Percentiles rank a stretch among this genome's conserved stretches.
Conservation (phyloP, 345 rosid species). For the Rhizophora mangle region DNA sequence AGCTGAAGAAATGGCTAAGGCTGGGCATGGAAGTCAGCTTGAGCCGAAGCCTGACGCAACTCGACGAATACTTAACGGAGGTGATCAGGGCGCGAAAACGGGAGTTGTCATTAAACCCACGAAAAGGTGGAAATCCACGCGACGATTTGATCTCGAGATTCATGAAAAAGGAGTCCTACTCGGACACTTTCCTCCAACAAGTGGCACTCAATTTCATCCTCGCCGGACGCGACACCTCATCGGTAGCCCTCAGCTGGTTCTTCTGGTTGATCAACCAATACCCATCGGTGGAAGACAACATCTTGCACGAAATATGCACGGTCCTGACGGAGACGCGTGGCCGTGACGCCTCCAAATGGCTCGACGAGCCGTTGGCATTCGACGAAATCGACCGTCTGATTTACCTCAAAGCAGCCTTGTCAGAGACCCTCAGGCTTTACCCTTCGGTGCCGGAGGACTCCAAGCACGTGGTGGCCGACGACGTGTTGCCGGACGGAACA, state of each 20-base stretch:
- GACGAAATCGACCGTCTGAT: slow-evolving; percentile 72
- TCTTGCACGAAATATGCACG: slow-evolving; percentile 55
- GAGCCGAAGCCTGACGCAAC: slow-evolving; percentile 66
- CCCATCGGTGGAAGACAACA: slow-evolving; percentile 64
- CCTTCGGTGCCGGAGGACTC: slow-evolving; percentile 96
- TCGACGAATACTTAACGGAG: slow-evolving; percentile 57
- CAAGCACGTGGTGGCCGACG: slow-evolving; percentile 69
- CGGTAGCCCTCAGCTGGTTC: slow-evolving; percentile 92
- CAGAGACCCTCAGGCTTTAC: slow-evolving; percentile 82
- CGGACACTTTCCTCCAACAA: slow-evolving; percentile 72
- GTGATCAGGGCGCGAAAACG: slow-evolving; percentile 69
- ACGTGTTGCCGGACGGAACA: slow-evolving; percentile 88
- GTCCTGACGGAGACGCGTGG: slow-evolving; percentile 75
- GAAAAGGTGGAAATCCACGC: slow-evolving; percentile 43
- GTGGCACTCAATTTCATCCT: slow-evolving; percentile 96
- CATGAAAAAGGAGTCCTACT: slow-evolving; percentile 83
- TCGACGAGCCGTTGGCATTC: slow-evolving; percentile 59
- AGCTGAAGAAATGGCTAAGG: slow-evolving; percentile 64
- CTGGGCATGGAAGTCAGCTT: slow-evolving; percentile 86
- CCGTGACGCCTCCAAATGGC: slow-evolving; percentile 51
- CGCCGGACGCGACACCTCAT: slow-evolving; percentile 97
- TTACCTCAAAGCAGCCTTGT: slow-evolving; percentile 79
- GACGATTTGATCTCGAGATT: slow-evolving; percentile 84
- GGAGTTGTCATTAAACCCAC: slow-evolving; percentile 57
- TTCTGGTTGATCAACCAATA: slow-evolving; percentile 71